A percentile compares a stretch with the other conserved stretches of the same genome.
Evolutionary conservation across 1,139 yeast genomes (phyloP).

Genomic region (Martiniozyma asiatica): DNA sequence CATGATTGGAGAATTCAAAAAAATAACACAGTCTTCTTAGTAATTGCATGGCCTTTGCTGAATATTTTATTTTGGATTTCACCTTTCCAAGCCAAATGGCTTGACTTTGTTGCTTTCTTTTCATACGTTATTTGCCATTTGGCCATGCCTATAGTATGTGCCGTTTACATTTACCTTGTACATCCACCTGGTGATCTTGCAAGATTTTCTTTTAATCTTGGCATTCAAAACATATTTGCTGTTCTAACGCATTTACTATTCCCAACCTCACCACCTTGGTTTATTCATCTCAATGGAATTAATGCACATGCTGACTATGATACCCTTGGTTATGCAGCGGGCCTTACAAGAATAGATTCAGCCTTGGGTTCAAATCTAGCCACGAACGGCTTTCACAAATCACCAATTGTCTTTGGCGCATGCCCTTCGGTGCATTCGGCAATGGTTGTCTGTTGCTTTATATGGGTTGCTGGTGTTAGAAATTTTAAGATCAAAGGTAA

Average conservation of each 20-base stretch:
- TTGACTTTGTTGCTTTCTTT: conserved; percentile 47
- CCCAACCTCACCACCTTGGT: conserved; percentile 70
- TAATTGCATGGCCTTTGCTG: conserved; percentile 28
- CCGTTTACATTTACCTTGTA: conserved; percentile 54
- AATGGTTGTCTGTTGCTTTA: conserved; percentile 31
- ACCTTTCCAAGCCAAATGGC: conserved; percentile 23
- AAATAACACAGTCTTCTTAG: not conserved
- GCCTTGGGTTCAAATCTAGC: conserved; percentile 52
- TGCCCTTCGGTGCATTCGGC: conserved; percentile 52
- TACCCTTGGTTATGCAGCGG: conserved; percentile 61
- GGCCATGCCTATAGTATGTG: conserved; percentile 48
- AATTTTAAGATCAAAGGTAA: not conserved
- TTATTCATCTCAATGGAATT: conserved; percentile 46
- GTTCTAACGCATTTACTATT: conserved; percentile 46
- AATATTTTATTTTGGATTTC: conserved; percentile 30
- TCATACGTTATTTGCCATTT: conserved; percentile 52
- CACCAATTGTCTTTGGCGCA: conserved; percentile 64
- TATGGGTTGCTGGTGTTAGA: conserved; percentile 24
- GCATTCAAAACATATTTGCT: conserved; percentile 48
- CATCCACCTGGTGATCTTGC: conserved; percentile 50
- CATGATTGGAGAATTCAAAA: not conserved
- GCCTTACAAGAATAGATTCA: conserved; percentile 50
- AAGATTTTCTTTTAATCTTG: conserved; percentile 40
- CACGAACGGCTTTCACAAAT: conserved; percentile 50
- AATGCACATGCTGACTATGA: conserved; percentile 42